Evolutionary conservation across 2,329 filamentous ascomycete genomes (phyloP).

Genomic region (Decorospora gaudefroyi): DNA sequence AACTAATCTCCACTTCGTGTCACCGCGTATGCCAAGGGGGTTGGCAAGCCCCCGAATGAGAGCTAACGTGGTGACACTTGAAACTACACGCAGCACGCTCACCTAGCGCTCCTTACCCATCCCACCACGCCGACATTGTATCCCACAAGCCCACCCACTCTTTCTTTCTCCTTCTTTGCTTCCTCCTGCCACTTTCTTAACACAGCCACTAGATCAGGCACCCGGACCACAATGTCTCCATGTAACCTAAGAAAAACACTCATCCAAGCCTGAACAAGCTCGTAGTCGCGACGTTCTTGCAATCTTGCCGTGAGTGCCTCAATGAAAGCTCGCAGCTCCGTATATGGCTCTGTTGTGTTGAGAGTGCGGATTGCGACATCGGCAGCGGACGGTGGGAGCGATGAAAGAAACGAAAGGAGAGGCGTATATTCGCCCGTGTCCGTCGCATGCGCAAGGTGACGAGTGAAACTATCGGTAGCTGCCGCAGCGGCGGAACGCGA

Average conservation of each 20-base stretch:
- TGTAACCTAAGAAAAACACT: slow-evolving; percentile 86
- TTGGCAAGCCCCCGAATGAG: background rate
- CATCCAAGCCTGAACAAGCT: slow-evolving; percentile 97
- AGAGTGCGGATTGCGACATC: slow-evolving; percentile 91
- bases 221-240: slow-evolving; percentile 60
- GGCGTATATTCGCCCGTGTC: slow-evolving; percentile 64
- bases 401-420: slow-evolving; percentile 79
- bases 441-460: slow-evolving; percentile 53
- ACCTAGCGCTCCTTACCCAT: slow-evolving; percentile 66
- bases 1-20: background rate
- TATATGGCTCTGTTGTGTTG: slow-evolving; percentile 57
- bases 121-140: slow-evolving; percentile 86
- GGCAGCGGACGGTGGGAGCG: slow-evolving; percentile 79
- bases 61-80: background rate
- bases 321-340: slow-evolving; percentile 79
- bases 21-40: background rate
- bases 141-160: slow-evolving; percentile 76
- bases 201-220: slow-evolving; percentile 60
- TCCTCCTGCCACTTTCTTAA: slow-evolving; percentile 72
- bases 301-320: slow-evolving; percentile 75
- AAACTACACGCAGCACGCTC: background rate
- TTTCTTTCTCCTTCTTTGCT: slow-evolving; percentile 70
- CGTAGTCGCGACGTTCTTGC: slow-evolving; percentile 75
- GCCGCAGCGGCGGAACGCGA: slow-evolving; percentile 38
- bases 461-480: slow-evolving; percentile 52